Base-by-base conservation (phyloP, 202 grass and related monocot genomes). In the Schoenoplectus tabernaemontani region DNA sequence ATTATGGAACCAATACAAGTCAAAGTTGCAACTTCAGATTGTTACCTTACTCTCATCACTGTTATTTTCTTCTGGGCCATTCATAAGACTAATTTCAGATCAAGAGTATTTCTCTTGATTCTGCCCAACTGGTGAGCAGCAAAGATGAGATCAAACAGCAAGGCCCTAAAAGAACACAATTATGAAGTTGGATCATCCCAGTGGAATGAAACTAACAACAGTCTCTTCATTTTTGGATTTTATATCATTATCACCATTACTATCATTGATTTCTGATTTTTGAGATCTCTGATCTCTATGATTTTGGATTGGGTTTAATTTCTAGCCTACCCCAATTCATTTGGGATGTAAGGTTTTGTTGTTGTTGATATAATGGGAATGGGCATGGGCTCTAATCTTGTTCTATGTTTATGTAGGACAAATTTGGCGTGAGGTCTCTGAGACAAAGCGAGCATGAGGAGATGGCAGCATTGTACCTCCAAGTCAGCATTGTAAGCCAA, bases 401-500 rank as follows among this genome's bases (percentile, higher is more conserved):
- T 42, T 72, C 80, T 71, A 34, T 71, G 24, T 48, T 81, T 64
- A 37, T 4, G 67, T 88, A 98, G 95, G 86, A 94, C 32, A 98
- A 92, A 84, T 98, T 98, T 17, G 60, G 84, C 30, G 95, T 98
- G 57, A 89, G 54, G 64, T 77, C 91, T 23, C 68, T 98, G 82
- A 98, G 83, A 76, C 0, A 79, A 36, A 94, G 63, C 0, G 84
- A 90, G 10, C 5, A 87, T 57, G 88, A 98, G 84, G 83, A 84
- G 89, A 98, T 98, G 95, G 58, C 95, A 58, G 95, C 91, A 17
- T 78, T 98, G 60, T 98, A 98, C 84, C 88, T 98, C 76, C 95
- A 98, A 92, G 95, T 98, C 71, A 98, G 95, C 78, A 98, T 98
- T 76, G 91, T 98, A 30, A 98, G 95, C 64, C 95, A 98, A 83